Evolutionary conservation across 2,329 filamentous ascomycete genomes (phyloP).

Genomic region (Scytalidium sp.): DNA sequence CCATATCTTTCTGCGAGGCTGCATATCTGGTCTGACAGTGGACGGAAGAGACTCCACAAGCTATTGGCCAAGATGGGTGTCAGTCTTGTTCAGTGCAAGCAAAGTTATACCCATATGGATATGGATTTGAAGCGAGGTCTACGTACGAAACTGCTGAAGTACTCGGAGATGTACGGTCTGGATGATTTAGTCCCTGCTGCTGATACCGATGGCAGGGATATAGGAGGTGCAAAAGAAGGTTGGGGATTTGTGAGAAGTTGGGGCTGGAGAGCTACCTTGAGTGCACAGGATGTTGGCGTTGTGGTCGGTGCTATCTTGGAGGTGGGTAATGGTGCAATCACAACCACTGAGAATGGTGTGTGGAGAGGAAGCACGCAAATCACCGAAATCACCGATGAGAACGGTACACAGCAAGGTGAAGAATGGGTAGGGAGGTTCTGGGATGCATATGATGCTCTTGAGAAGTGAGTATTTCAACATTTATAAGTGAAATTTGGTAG

Average conservation of each 20-base stretch:
- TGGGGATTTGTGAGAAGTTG: constrained; percentile 98
- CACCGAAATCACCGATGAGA: constrained; percentile 43
- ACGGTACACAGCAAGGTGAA: constrained; percentile 48
- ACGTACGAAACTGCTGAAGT: constrained; percentile 81
- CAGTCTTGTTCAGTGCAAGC: constrained; percentile 87
- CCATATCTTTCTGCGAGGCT: constrained; percentile 89
- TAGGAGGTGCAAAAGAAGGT: constrained; percentile 75
- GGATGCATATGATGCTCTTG: constrained; percentile 70
- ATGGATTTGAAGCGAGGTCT: constrained; percentile 91
- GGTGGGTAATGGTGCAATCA: constrained; percentile 61
- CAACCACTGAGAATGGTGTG: constrained; percentile 19
- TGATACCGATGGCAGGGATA: constrained; percentile 66
- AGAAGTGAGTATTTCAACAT: constrained; percentile 49
- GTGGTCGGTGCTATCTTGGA: constrained; percentile 90
- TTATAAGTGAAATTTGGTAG: constrained; percentile 33
- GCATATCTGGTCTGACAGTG: constrained; percentile 91
- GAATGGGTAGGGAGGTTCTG: constrained; percentile 68
- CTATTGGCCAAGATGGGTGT: constrained; percentile 98
- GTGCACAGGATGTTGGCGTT: constrained; percentile 90
- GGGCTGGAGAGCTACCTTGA: constrained; percentile 95
- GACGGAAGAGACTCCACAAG: constrained; percentile 86
- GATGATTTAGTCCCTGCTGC: constrained; percentile 86
- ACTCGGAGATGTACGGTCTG: constrained; percentile 88
- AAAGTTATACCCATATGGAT: constrained; percentile 98
- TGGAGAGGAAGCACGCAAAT: constrained; percentile 33